phyloP scores from a whole-genome alignment of 2,329 filamentous ascomycete species.

The Curvularia spicifera region DNA sequence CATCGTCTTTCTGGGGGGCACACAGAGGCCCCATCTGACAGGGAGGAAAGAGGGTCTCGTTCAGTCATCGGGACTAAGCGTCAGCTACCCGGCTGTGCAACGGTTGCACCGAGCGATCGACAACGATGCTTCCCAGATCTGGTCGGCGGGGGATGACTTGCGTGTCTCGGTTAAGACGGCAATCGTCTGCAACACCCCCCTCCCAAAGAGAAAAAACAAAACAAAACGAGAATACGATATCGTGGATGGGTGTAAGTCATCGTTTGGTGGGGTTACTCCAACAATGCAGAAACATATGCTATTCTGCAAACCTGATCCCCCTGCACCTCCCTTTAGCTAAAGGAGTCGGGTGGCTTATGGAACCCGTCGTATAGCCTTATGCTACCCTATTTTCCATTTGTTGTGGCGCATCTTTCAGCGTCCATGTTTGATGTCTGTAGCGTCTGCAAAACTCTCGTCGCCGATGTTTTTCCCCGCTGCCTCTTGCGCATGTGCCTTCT shows the following conservation, averaged over 20 bases:
- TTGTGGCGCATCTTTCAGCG: not conserved
- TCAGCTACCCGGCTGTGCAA: slow-evolving; percentile 25
- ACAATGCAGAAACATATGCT: not conserved
- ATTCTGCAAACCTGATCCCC: not conserved
- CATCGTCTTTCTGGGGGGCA: not conserved
- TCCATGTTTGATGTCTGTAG: slow-evolving; percentile 1
- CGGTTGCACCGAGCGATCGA: slow-evolving; percentile 25
- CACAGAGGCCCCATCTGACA: not conserved
- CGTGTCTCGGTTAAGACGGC: slow-evolving; percentile 21
- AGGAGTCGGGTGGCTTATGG: not conserved
- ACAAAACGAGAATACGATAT: not conserved
- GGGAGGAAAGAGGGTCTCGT: slow-evolving; percentile 6
- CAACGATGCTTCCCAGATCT: slow-evolving; percentile 16
- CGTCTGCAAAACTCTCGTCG: slow-evolving; percentile 33
- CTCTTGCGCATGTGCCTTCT: not conserved
- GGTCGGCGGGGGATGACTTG: slow-evolving; percentile 14
- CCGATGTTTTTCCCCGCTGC: slow-evolving; percentile 5
- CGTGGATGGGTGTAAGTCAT: not conserved
- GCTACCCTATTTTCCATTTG: not conserved
- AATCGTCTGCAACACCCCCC: slow-evolving; percentile 3
- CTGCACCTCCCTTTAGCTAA: not conserved
- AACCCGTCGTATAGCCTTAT: not conserved
- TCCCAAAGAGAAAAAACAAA: not conserved
- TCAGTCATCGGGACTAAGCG: slow-evolving; percentile 19
- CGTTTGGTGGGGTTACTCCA: not conserved